Percentiles rank a stretch among this genome's conserved stretches.
Conservation (phyloP, 768 basidiomycete species). For the Tylopilus cervinicoccineus region DNA sequence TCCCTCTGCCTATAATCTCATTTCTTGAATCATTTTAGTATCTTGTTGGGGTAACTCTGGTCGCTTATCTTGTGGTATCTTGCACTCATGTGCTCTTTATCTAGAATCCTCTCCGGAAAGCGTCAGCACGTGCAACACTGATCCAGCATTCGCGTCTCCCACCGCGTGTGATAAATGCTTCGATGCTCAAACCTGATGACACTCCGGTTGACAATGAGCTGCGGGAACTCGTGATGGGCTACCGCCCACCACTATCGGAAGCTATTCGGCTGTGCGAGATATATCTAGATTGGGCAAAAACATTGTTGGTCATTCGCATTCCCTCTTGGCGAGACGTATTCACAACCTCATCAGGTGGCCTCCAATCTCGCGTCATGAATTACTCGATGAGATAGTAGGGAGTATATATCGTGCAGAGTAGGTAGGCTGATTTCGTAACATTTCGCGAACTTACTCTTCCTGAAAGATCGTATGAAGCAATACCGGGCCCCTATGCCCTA, state of each 20-base stretch:
- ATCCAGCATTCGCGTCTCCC: conserved; percentile 37
- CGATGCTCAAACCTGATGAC: conserved; percentile 32
- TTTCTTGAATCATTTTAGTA: conserved; percentile 35
- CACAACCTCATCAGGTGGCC: conserved; percentile 40
- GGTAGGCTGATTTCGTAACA: conserved; percentile 9
- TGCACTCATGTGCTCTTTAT: not conserved
- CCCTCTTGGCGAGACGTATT: not conserved
- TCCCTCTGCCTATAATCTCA: not conserved
- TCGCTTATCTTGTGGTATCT: not conserved
- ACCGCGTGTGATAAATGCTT: conserved; percentile 35
- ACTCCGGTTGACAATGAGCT: conserved; percentile 33
- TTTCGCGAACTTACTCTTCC: conserved; percentile 2
- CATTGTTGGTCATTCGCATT: conserved; percentile 40
- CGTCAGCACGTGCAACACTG: conserved; percentile 12
- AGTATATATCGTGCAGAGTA: conserved; percentile 54
- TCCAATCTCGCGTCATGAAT: conserved; percentile 48
- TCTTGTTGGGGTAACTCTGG: conserved; percentile 46
- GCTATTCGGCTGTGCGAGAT: conserved; percentile 59
- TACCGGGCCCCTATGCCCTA: conserved; percentile 48
- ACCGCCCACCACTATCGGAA: conserved; percentile 55
- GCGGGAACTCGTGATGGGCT: conserved; percentile 40
- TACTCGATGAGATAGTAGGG: conserved; percentile 54
- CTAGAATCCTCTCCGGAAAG: conserved; percentile 25
- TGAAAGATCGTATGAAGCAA: conserved; percentile 36
- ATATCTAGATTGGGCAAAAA: conserved; percentile 60